phyloP scores from a whole-genome alignment of 192 early-diverging fungal species.

The Rhizoclosmatium sp. region DNA sequence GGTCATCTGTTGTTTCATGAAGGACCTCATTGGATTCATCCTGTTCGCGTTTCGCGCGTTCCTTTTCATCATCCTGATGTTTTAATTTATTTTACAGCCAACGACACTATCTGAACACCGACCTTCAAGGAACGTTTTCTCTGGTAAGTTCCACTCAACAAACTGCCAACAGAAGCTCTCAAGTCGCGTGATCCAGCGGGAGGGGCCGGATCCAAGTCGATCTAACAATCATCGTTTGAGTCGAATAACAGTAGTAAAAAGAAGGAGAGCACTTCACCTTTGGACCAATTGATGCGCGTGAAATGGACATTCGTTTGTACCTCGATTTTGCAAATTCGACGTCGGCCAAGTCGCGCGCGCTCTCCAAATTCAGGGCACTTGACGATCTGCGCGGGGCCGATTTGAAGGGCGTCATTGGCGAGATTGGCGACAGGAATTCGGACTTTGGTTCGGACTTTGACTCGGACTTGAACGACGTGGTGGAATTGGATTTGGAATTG shows the following conservation, averaged over 20 bases:
- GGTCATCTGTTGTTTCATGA: not conserved
- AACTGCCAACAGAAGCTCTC: not conserved
- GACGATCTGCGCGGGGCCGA: not conserved
- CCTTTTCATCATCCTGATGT: not conserved
- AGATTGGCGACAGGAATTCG: not conserved
- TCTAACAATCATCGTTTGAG: too few relatives aligned
- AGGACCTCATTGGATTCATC: not conserved
- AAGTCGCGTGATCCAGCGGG: too few relatives aligned
- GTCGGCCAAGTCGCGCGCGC: too few relatives aligned
- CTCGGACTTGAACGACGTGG: too few relatives aligned
- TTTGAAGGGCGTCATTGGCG: not conserved
- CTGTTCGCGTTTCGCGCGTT: not conserved
- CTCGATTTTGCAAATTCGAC: too few relatives aligned
- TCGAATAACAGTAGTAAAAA: too few relatives aligned
- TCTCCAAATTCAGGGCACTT: too few relatives aligned
- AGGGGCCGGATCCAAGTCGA: too few relatives aligned
- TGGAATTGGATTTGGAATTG: too few relatives aligned
- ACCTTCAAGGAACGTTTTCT: constrained; percentile 19
- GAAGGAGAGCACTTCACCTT: too few relatives aligned
- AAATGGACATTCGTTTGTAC: constrained; percentile 14
- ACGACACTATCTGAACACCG: not conserved
- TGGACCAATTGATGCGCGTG: not conserved
- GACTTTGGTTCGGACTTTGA: not conserved
- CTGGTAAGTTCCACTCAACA: constrained; percentile 34
- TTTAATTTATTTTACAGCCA: not conserved